These are phyloP conservation scores for Talaromyces marneffei DNA, from an alignment of 2,329 filamentous ascomycete species.

Conservation along the genomic window DNA sequence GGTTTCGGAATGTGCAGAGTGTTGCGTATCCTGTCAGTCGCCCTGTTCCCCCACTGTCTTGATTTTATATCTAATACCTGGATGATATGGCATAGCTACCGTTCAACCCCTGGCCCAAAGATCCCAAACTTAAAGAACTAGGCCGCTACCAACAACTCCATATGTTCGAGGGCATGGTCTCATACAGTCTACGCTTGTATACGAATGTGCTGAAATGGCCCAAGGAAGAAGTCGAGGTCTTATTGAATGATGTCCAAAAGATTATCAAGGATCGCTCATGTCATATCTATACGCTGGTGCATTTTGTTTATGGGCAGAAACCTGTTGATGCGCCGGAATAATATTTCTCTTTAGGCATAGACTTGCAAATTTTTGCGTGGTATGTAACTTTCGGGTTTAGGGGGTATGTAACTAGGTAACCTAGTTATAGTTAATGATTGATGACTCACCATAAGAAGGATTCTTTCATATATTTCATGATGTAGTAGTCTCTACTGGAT, in stretches of 20 bases:
- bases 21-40: slow-evolving; percentile 20
- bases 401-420: no score
- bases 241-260: slow-evolving; percentile 28
- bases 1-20: slow-evolving; percentile 25
- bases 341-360: neutral
- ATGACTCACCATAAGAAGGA: neutral
- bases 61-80: neutral
- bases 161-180: slow-evolving; percentile 21
- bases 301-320: slow-evolving; percentile 17
- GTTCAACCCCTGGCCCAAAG: slow-evolving; percentile 33
- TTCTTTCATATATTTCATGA: neutral
- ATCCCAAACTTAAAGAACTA: slow-evolving; percentile 45
- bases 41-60: neutral
- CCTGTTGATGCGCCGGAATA: neutral
- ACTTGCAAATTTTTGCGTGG: neutral
- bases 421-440: neutral
- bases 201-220: slow-evolving; percentile 27
- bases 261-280: slow-evolving; percentile 27
- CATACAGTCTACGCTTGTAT: slow-evolving; percentile 24
- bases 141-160: slow-evolving; percentile 28
- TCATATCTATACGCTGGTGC: slow-evolving; percentile 25
- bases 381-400: neutral
- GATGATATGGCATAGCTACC: slow-evolving; percentile 14
- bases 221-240: slow-evolving; percentile 27
- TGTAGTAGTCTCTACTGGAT: no score